Base-by-base conservation (phyloP, 2,329 filamentous ascomycete species). In the Fusarium chuoi region DNA sequence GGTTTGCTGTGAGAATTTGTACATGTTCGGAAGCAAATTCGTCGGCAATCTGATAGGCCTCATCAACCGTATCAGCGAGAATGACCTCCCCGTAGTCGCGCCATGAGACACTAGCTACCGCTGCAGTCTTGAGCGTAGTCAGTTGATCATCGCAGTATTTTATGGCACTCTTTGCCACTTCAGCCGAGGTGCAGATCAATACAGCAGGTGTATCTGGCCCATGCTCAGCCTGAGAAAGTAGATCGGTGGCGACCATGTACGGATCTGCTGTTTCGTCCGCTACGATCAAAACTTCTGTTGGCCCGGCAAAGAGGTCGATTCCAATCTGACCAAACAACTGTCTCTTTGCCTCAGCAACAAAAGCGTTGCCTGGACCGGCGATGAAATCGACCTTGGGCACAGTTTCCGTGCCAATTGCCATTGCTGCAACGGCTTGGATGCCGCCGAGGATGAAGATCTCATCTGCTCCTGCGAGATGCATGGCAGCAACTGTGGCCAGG, bases 141-240 rank as follows among this genome's bases (percentile, higher is more conserved):
- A 60, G 1, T 10, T 60, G 57, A 3, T 60, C 57, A 4, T 60
- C 45, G 26, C 57, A 60, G 35, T 60, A 60, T 1, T 35, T 17
- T 1, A 60, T 52, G 6, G 57, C 35, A 3, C 45, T 28, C 35
- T 51, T 14, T 5, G 57, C 57, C 3, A 60, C 33, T 7, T 60
- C 57, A 5, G 26, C 26, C 4, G 57, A 60, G 9, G 57, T 60
- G 9, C 44, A 60, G 18, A 60, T 60, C 35, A 60, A 41, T 17
- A 60, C 35, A 28, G 45, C 57, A 10, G 57, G 44, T 11, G 57
- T 60, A n/a, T 60, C 57, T 1, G 57, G 57, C 3, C 57, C 57
- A 52, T 60, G 57, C 38, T 60, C 57, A n/a, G 57, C 57, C 35
- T 60, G 57, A 18, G 57, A 60, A n/a, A 60, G 44, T 7, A 60